Percentiles rank a stretch among this genome's conserved stretches.
Evolutionary conservation across 345 rosid species (phyloP).

Genomic region (Syzygium oleosum): DNA sequence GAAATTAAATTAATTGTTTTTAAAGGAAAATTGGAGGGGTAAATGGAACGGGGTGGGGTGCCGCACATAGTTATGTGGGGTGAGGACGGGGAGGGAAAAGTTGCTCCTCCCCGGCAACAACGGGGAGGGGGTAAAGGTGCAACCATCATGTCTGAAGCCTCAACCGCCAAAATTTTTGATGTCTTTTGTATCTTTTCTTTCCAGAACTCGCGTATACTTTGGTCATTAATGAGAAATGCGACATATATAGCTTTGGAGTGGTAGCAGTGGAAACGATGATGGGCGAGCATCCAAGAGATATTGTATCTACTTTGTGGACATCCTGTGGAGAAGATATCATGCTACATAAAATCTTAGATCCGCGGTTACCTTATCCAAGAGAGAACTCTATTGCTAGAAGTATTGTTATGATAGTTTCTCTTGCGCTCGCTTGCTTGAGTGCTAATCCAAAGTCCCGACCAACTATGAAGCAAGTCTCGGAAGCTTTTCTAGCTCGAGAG

Average conservation of each 20-base stretch:
- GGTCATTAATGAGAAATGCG: slow-evolving; percentile 13
- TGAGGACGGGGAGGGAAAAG: too few relatives aligned
- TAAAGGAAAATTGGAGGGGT: too few relatives aligned
- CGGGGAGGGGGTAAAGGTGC: too few relatives aligned
- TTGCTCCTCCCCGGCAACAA: too few relatives aligned
- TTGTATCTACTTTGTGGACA: not conserved
- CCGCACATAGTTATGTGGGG: too few relatives aligned
- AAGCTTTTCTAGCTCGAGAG: not conserved
- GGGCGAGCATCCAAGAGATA: slow-evolving; percentile 12
- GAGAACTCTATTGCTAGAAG: not conserved
- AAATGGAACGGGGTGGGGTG: too few relatives aligned
- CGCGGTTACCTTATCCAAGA: not conserved
- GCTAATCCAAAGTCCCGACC: not conserved
- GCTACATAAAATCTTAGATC: not conserved
- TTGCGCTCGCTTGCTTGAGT: slow-evolving; percentile 11
- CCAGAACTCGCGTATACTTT: slow-evolving; percentile 21
- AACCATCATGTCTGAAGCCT: too few relatives aligned
- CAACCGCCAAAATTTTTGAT: too few relatives aligned
- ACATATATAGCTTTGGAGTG: slow-evolving; percentile 19
- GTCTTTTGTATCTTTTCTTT: not conserved
- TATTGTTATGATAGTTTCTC: not conserved
- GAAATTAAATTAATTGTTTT: too few relatives aligned
- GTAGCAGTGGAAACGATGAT: slow-evolving; percentile 6
- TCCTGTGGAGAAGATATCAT: not conserved
- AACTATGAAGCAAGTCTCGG: not conserved